Evolutionary conservation across 441 rosid genomes (phyloP).

Genomic region (Codiaeum variegatum): DNA sequence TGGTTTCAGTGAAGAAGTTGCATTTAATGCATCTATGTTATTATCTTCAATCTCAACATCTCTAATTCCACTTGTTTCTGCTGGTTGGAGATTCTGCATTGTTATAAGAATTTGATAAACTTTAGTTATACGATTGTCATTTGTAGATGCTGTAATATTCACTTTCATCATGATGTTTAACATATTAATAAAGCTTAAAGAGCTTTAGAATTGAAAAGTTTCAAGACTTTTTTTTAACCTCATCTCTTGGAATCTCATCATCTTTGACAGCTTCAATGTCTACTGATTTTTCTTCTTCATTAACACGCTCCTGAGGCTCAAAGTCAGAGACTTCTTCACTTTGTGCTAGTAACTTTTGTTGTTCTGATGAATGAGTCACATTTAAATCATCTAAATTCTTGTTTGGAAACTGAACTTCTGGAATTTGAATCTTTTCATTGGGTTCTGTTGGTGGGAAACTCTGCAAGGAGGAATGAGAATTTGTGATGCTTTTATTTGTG

Average conservation of each 20-base stretch:
- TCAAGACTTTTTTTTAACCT: slow-evolving; percentile 25
- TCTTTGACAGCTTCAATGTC: neutral
- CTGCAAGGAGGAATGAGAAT: slow-evolving; percentile 18
- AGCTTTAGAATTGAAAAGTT: slow-evolving; percentile 21
- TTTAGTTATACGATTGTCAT: neutral
- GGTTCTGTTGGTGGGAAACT: slow-evolving; percentile 16
- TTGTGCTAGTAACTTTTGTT: neutral
- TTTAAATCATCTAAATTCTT: slow-evolving; percentile 23
- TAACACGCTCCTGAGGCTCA: slow-evolving; percentile 24
- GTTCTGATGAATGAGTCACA: slow-evolving; percentile 6
- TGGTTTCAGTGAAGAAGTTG: slow-evolving; percentile 12
- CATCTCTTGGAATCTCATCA: slow-evolving; percentile 10
- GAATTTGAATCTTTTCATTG: slow-evolving; percentile 17
- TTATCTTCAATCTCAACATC: slow-evolving; percentile 17
- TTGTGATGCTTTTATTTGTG: neutral
- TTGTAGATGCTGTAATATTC: neutral
- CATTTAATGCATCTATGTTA: slow-evolving; percentile 17
- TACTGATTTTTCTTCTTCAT: slow-evolving; percentile 19
- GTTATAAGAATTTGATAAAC: slow-evolving; percentile 1
- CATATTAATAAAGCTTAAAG: neutral
- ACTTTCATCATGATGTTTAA: neutral
- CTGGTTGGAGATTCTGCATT: slow-evolving; percentile 9
- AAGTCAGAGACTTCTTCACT: slow-evolving; percentile 13
- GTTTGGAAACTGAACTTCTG: slow-evolving; percentile 23
- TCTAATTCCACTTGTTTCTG: slow-evolving; percentile 21